A percentile compares a stretch with the other conserved stretches of the same genome.
phyloP scores from a whole-genome alignment of 352 stramenopile genomes.

The Globisporangium echinulatum region DNA sequence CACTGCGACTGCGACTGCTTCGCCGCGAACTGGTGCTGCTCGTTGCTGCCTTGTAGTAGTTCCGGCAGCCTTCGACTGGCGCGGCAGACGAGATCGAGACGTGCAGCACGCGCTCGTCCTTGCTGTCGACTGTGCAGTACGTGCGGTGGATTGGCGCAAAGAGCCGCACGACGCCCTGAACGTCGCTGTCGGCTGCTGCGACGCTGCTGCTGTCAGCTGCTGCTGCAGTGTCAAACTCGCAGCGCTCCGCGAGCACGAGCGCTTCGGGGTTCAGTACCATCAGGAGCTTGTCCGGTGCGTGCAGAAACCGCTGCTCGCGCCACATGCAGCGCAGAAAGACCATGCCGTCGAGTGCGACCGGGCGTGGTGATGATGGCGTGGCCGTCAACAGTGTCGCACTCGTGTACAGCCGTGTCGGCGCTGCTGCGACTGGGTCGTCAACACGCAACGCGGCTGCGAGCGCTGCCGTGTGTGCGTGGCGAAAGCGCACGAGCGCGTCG shows the following conservation, averaged over 20 bases:
- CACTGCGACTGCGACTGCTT: not conserved
- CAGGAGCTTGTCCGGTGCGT: slow-evolving; percentile 45
- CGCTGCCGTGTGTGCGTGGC: slow-evolving; percentile 42
- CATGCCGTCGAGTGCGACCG: slow-evolving; percentile 51
- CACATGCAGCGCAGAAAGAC: slow-evolving; percentile 65
- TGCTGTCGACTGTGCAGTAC: slow-evolving; percentile 57
- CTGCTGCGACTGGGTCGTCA: slow-evolving; percentile 7
- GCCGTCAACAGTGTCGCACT: not conserved
- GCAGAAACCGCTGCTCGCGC: slow-evolving; percentile 71
- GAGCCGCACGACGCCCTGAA: slow-evolving; percentile 39
- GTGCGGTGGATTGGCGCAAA: slow-evolving; percentile 69
- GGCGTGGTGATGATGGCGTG: not conserved
- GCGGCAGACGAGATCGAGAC: slow-evolving; percentile 51
- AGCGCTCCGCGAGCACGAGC: slow-evolving; percentile 57
- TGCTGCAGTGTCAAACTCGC: not conserved
- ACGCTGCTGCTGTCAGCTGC: slow-evolving; percentile 7
- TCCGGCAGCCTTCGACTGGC: slow-evolving; percentile 57
- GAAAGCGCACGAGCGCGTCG: slow-evolving; percentile 44
- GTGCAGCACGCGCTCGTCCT: slow-evolving; percentile 69
- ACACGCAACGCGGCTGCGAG: slow-evolving; percentile 21
- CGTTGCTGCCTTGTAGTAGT: slow-evolving; percentile 29
- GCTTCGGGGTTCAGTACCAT: slow-evolving; percentile 75
- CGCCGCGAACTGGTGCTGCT: slow-evolving; percentile 1
- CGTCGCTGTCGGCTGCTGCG: slow-evolving; percentile 19
- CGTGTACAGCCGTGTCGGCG: not conserved